phyloP scores from a whole-genome alignment of 2,329 filamentous ascomycete species.

The Magnaporthiopsis incrustans region DNA sequence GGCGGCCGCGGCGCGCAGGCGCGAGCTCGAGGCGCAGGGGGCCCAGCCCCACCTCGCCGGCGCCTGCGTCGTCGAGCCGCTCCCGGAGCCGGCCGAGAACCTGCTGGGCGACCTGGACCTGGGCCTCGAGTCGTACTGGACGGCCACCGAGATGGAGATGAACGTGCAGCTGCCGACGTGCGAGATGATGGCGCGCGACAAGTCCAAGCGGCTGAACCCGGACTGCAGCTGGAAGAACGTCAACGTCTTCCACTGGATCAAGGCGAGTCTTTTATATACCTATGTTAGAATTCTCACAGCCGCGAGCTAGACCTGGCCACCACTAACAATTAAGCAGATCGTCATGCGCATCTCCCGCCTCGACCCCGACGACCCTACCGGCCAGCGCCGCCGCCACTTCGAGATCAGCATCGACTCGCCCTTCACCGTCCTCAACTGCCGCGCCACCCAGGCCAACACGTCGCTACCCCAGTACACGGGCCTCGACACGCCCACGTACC shows the following conservation, averaged over 20 bases:
- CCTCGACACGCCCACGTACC: constrained; percentile 39
- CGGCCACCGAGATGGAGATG: constrained; percentile 89
- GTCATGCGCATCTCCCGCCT: constrained; percentile 85
- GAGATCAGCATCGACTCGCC: constrained; percentile 96
- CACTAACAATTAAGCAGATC: constrained; percentile 45
- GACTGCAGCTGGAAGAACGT: constrained; percentile 93
- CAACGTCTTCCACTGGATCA: constrained; percentile 94
- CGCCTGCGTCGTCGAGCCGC: constrained; percentile 25
- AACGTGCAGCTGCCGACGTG: constrained; percentile 88
- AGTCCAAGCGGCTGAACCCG: constrained; percentile 61
- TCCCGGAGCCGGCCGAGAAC: constrained; percentile 55
- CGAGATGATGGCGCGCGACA: constrained; percentile 72
- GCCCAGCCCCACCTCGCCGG: constrained; percentile 21
- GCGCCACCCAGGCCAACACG: constrained; percentile 85
- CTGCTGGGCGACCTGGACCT: constrained; percentile 72
- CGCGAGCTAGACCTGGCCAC: background rate
- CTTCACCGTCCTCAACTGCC: constrained; percentile 87
- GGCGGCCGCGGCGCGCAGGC: constrained; percentile 34
- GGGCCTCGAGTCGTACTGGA: constrained; percentile 63
- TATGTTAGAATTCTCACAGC: too few species aligned
- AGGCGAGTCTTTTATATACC: constrained; percentile 45
- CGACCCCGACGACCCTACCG: constrained; percentile 65
- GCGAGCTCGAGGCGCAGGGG: constrained; percentile 46
- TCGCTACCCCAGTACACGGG: constrained; percentile 69
- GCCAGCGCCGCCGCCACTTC: constrained; percentile 73